Percentiles rank a stretch among this genome's conserved stretches.
phyloP scores from a whole-genome alignment of 441 rosid genomes.

The Arabidopsis hybrid region DNA sequence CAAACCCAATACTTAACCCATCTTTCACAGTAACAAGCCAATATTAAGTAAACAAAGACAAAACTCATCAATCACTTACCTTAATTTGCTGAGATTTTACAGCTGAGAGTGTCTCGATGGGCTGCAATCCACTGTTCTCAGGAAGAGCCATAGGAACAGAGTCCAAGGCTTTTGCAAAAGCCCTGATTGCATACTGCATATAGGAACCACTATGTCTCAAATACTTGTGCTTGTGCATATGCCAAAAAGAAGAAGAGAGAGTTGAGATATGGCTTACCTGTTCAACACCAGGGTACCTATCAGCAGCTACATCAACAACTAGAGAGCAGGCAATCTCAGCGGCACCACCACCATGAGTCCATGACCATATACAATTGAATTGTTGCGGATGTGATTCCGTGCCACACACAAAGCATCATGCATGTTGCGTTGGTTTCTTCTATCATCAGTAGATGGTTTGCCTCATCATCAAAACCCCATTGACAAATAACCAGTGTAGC shows the following conservation, averaged over 20 bases:
- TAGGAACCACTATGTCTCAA: not conserved
- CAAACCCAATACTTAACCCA: not conserved
- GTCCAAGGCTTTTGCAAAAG: conserved; percentile 92
- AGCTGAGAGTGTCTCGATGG: conserved; percentile 86
- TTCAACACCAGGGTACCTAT: conserved; percentile 84
- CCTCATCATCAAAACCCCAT: conserved; percentile 99
- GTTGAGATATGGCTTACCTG: conserved; percentile 54
- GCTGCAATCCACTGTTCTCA: conserved; percentile 92
- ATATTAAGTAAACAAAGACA: not conserved
- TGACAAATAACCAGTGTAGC: conserved; percentile 96
- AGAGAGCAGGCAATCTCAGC: conserved; percentile 91
- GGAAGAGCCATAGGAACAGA: conserved; percentile 91
- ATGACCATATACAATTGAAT: conserved; percentile 70
- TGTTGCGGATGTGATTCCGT: conserved; percentile 87
- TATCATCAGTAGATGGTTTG: conserved; percentile 88
- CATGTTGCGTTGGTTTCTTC: conserved; percentile 97
- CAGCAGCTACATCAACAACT: conserved; percentile 88
- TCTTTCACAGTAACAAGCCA: not conserved
- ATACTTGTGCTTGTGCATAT: not conserved
- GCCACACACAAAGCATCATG: conserved; percentile 95
- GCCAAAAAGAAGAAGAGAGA: not conserved
- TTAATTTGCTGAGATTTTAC: conserved; percentile 91
- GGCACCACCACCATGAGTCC: conserved; percentile 98
- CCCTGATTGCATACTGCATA: conserved; percentile 92
- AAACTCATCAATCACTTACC: conserved; percentile 48